A percentile compares a stretch with the other conserved stretches of the same genome.
Conservation (phyloP, 148 eudicot genomes). For the Rhododendron griersonianum region DNA sequence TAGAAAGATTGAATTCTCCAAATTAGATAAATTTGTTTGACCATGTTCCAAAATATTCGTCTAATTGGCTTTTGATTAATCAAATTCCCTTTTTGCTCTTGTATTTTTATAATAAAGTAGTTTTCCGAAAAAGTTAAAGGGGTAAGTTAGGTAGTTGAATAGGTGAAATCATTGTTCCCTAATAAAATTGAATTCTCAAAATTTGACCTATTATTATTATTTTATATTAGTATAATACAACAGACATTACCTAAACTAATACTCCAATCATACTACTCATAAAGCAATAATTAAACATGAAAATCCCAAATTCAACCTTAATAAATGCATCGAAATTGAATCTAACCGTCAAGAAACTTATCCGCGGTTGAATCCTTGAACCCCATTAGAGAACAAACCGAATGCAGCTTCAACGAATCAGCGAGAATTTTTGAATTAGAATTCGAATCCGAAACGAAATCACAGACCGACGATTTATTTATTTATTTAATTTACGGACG, state of each 20-base stretch:
- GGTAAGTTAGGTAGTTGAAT: not conserved
- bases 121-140: not conserved
- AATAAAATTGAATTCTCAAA: no score
- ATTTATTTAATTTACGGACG: slow-evolving; percentile 22
- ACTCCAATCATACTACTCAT: not conserved
- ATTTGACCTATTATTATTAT: not conserved
- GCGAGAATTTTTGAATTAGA: not conserved
- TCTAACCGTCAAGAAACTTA: slow-evolving; percentile 22
- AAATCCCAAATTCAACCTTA: not conserved
- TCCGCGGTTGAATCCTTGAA: slow-evolving; percentile 21
- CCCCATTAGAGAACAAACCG: slow-evolving; percentile 17
- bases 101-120: no score
- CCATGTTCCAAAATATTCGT: not conserved
- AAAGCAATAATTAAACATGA: not conserved
- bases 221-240: no score
- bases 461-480: not conserved
- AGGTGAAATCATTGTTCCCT: not conserved
- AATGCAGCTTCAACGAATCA: not conserved
- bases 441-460: not conserved
- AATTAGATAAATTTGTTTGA: not conserved
- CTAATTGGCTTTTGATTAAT: not conserved
- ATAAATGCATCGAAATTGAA: not conserved
- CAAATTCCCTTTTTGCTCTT: not conserved
- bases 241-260: not conserved
- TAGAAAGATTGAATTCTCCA: not conserved